Conservation (phyloP, 176 grass and related monocot genomes). For the Saccharum spontaneum region DNA sequence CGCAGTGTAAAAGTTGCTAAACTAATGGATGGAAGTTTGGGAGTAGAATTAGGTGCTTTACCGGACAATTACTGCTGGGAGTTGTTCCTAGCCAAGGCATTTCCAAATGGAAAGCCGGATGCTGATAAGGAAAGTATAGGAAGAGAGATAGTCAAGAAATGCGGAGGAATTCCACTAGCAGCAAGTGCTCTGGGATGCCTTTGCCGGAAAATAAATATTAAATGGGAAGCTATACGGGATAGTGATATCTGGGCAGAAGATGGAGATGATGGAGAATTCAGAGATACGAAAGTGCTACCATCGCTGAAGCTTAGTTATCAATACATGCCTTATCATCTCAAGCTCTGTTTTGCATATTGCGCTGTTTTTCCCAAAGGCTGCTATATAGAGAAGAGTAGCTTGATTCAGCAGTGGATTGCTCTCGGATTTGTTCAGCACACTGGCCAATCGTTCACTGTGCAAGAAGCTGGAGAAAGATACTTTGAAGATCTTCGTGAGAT, state of each 20-base stretch:
- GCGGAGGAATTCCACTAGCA: background rate
- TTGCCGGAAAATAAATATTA: background rate
- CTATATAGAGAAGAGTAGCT: background rate
- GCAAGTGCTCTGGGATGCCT: background rate
- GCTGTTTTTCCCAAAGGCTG: background rate
- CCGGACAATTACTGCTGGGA: background rate
- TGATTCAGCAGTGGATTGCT: slow-evolving; percentile 12
- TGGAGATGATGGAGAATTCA: background rate
- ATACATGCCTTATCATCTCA: background rate
- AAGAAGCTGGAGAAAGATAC: background rate
- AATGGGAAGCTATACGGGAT: background rate
- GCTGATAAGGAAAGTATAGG: background rate
- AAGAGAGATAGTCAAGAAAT: background rate
- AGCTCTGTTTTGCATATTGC: background rate
- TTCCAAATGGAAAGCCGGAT: background rate
- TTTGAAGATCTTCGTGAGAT: background rate
- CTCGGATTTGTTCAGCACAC: background rate
- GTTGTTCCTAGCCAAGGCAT: background rate
- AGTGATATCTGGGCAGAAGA: background rate
- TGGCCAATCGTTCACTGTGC: background rate
- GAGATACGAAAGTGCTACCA: background rate
- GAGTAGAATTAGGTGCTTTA: background rate
- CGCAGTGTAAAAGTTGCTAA: background rate
- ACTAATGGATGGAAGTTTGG: background rate
- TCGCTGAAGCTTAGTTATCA: background rate